phyloP scores from a whole-genome alignment of 371 early-diverging fungal species.

The Nematocida sp. region DNA sequence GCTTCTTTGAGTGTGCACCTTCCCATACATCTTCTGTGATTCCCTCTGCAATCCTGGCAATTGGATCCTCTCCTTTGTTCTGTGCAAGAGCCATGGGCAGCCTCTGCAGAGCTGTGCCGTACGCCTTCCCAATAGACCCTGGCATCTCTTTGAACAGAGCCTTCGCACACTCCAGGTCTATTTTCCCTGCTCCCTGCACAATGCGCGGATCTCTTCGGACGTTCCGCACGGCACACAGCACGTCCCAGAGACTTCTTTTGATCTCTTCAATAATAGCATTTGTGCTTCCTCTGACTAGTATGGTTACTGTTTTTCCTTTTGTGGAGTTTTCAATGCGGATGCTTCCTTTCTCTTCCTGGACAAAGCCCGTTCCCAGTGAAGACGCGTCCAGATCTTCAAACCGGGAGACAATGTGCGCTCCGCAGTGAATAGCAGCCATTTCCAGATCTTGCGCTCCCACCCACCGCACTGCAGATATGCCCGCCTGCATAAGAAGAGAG shows the following conservation, averaged over 20 bases:
- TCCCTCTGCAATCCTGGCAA: background rate
- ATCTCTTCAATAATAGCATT: slow-evolving; percentile 98
- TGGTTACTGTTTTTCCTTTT: slow-evolving; percentile 87
- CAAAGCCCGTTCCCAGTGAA: slow-evolving; percentile 87
- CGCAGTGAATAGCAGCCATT: slow-evolving; percentile 93
- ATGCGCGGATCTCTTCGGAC: slow-evolving; percentile 86
- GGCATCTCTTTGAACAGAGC: slow-evolving; percentile 14
- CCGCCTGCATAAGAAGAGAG: slow-evolving; percentile 88
- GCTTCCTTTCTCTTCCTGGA: slow-evolving; percentile 87
- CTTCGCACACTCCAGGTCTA: slow-evolving; percentile 82
- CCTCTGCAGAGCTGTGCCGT: slow-evolving; percentile 86
- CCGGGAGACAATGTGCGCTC: slow-evolving; percentile 93
- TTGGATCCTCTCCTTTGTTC: slow-evolving; percentile 82
- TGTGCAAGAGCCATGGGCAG: slow-evolving; percentile 89
- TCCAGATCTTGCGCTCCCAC: slow-evolving; percentile 98
- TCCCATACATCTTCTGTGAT: slow-evolving; percentile 42
- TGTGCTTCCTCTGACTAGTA: slow-evolving; percentile 94
- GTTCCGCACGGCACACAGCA: slow-evolving; percentile 96
- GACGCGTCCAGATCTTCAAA: slow-evolving; percentile 84
- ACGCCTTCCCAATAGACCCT: slow-evolving; percentile 66
- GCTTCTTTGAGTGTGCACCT: slow-evolving; percentile 74
- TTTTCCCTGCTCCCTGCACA: slow-evolving; percentile 97
- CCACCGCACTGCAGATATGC: slow-evolving; percentile 97
- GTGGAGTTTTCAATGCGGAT: slow-evolving; percentile 75
- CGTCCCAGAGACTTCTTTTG: slow-evolving; percentile 94